Conservation (phyloP, 495 filamentous ascomycete genomes). For the Trichoderma asperelloides region DNA sequence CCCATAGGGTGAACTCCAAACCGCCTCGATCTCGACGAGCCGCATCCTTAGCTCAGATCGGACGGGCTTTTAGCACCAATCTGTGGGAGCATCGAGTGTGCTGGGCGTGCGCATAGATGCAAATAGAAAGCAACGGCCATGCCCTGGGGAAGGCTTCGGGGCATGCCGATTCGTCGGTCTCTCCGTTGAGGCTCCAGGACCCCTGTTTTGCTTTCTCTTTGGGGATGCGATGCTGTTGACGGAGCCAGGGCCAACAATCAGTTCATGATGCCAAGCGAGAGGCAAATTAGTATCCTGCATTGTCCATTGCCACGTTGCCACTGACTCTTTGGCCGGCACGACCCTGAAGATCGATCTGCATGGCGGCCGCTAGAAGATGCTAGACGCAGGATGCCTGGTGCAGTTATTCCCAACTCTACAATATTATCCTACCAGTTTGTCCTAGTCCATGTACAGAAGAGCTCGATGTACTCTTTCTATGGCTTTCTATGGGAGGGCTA, state of each 20-base stretch:
- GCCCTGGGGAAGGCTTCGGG: neutral
- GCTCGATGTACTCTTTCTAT: too few relatives aligned
- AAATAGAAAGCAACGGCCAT: neutral
- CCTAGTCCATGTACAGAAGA: too few relatives aligned
- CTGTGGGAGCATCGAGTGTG: neutral
- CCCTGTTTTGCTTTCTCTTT: too few relatives aligned
- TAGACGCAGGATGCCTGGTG: neutral
- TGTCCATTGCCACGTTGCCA: neutral
- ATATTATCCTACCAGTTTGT: too few relatives aligned
- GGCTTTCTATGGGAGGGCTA: too few relatives aligned
- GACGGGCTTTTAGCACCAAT: neutral
- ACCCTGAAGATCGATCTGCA: neutral
- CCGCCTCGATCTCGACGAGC: constrained; percentile 1
- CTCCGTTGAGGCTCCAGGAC: too few relatives aligned
- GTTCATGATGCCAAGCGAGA: neutral
- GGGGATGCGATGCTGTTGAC: too few relatives aligned
- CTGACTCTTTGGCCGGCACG: neutral
- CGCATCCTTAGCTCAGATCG: neutral
- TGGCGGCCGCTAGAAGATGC: neutral
- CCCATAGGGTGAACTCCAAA: neutral
- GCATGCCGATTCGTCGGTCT: neutral
- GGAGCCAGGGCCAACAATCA: neutral
- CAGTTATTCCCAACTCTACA: neutral
- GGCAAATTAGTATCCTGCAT: neutral
- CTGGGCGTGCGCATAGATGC: neutral